phyloP scores from a whole-genome alignment of 495 filamentous ascomycete species.

The Lophium mytilinum region DNA sequence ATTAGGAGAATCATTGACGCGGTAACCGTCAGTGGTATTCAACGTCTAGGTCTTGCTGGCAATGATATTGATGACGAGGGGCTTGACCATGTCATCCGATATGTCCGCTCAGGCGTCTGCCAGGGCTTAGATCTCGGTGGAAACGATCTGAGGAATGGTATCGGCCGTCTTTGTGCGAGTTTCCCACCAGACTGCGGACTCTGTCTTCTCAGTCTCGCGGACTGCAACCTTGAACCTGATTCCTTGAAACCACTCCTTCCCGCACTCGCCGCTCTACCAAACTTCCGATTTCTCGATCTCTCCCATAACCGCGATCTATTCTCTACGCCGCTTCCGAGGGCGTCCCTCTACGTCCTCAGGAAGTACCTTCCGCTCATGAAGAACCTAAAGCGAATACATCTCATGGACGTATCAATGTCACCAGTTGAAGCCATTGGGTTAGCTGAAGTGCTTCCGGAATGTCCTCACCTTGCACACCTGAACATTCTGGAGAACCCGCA shows the following conservation, averaged over 20 bases:
- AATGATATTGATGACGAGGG: constrained; percentile 68
- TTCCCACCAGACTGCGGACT: constrained; percentile 56
- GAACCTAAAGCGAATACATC: constrained; percentile 76
- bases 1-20: constrained; percentile 69
- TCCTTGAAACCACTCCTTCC: constrained; percentile 71
- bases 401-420: constrained; percentile 77
- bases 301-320: constrained; percentile 84
- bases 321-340: constrained; percentile 49
- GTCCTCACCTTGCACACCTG: constrained; percentile 72
- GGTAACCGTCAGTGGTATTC: constrained; percentile 61
- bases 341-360: constrained; percentile 64
- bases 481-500: constrained; percentile 78
- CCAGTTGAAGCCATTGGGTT: constrained; percentile 83
- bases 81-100: constrained; percentile 65
- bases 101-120: constrained; percentile 64
- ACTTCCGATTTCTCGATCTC: constrained; percentile 83
- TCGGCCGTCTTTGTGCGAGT: constrained; percentile 57
- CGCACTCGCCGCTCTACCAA: constrained; percentile 57
- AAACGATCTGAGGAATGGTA: constrained; percentile 66
- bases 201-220: constrained; percentile 77
- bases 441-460: constrained; percentile 82
- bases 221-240: constrained; percentile 68
- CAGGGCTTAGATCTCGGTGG: constrained; percentile 90
- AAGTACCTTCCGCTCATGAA: constrained; percentile 77
- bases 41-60: constrained; percentile 71